Evolutionary conservation across 805 yeast genomes (phyloP), one percentile per base, ranked within the genome.

Genomic region (Yarrowia keelungensis): DNA sequence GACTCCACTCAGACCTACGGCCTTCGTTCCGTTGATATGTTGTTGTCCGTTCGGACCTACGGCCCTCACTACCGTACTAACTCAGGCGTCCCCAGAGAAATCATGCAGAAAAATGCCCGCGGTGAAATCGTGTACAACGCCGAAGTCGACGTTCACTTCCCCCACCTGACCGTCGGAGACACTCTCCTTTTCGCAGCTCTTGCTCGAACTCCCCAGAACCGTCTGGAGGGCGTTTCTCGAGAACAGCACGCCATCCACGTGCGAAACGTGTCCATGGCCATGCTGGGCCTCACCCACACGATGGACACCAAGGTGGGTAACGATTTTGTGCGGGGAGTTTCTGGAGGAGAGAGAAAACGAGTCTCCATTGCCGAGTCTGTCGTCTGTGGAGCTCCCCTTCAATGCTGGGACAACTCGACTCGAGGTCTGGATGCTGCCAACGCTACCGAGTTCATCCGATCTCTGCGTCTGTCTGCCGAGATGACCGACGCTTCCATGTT

Each of bases 381-480:
- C 8, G 56, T 51, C 42, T 51, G 56, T 11, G 56, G 56, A 2
- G 42, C 56, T 36, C 56, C 56, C 36, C 56, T 51, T n/a, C 56
- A 51, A 42, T 51, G 56, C 56, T 51, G 56, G 56, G 56, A 51
- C 22, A 51, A 51, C 56, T n/a, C 26, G 8, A 51, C 56, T 11
- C 56, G 56, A 51, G 56, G 56, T 51, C 56, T 51, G 15, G 56
- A 51, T 51, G 56, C 56, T 12, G 56, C 56, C 42, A 51, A 51
- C 56, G 56, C 56, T 10, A 51, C 56, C 26, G 56, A 51, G 56
- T 51, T 51, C 42, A 51, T 51, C 9, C 41, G 56, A 10, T 51
- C 56, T 16, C 56, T 51, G 41, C 56, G 56, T 11, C 56, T 51
- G 2, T 51, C 56, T 10, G 56, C 56, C 10, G 56, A 51, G 56